Conservation (phyloP, 192 early-diverging fungal species). For the Coemansia sp. region DNA sequence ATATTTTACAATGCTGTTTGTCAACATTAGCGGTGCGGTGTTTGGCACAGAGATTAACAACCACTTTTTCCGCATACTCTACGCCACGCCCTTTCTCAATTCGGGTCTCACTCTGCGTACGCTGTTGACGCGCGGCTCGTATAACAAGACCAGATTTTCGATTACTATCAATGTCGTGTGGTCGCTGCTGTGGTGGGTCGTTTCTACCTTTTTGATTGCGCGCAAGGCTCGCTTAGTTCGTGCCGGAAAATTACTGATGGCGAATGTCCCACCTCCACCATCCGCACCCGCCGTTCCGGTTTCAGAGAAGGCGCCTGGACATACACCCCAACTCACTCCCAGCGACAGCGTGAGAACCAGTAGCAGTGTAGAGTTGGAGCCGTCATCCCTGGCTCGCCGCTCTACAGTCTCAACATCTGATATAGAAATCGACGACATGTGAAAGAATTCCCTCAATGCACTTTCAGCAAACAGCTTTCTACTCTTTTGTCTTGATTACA, state of each 20-base stretch:
- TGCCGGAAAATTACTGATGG: conserved; percentile 39
- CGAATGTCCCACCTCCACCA: conserved; percentile 48
- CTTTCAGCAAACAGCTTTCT: background rate
- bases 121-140: conserved; percentile 39
- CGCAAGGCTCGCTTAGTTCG: conserved; percentile 47
- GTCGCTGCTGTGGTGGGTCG: conserved; percentile 40
- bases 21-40: conserved; percentile 47
- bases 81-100: conserved; percentile 45
- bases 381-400: background rate
- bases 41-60: conserved; percentile 54
- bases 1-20: conserved; percentile 47
- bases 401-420: conserved; percentile 19
- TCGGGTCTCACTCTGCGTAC: conserved; percentile 38
- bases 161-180: conserved; percentile 35
- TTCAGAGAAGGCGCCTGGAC: conserved; percentile 8
- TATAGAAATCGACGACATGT: conserved; percentile 46
- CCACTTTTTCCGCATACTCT: conserved; percentile 51
- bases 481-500: background rate
- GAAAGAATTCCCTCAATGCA: background rate
- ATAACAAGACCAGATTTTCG: conserved; percentile 34
- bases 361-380: background rate
- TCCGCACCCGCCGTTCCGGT: background rate
- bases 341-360: background rate
- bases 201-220: conserved; percentile 52
- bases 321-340: background rate